Evolutionary conservation across 2,329 filamentous ascomycete genomes (phyloP), one percentile per base, ranked within the genome.

Genomic region (Stachybotrys echinatus): DNA sequence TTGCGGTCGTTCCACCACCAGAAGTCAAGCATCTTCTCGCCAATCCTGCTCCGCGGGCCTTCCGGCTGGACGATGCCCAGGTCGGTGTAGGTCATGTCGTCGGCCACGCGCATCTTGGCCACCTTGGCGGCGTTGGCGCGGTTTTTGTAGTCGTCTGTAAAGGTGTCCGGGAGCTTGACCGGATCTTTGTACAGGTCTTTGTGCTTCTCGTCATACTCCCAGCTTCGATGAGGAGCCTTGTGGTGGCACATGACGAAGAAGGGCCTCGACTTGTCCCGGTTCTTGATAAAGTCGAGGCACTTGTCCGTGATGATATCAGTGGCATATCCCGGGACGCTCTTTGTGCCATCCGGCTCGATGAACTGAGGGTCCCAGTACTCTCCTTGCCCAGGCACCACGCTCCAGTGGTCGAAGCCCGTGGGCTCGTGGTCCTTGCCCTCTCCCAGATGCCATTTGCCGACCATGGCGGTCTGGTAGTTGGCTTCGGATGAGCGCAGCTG

Each of bases 201-300:
- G 60, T 80, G 74, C 52, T 74, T 74, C 6, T 65, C 55, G 50
- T 79, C 64, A 48, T 64, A 77, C 54, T 80, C 75, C 76, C 77
- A 80, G 12, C 65, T 70, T 4, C 75, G 66, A 54, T 80, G 77
- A 0, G 77, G 76, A 1, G 77, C 77, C 54, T 80, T 80, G 58
- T 80, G 76, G 53, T 80, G 77, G 56, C 75, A 79, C 76, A 80
- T 80, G 42, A 77, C 55, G 55, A 79, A 80, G 60, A 80, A 80
- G 0, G 75, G 75, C 50, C 64, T 64, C 39, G 65, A 63, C 7
- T 65, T 61, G 19, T 67, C 61, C 12, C 61, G 55, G 31, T 59
- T 44, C 31, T 63, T 31, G n/a, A 77, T 68, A 56, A 65, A 77
- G 23, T 70, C 56, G 6, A 79, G 53, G 21, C 65, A 70, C 58